Percentiles rank a stretch among this genome's conserved stretches.
Conservation (phyloP, 257 asterid species). For the Catharanthus roseus region DNA sequence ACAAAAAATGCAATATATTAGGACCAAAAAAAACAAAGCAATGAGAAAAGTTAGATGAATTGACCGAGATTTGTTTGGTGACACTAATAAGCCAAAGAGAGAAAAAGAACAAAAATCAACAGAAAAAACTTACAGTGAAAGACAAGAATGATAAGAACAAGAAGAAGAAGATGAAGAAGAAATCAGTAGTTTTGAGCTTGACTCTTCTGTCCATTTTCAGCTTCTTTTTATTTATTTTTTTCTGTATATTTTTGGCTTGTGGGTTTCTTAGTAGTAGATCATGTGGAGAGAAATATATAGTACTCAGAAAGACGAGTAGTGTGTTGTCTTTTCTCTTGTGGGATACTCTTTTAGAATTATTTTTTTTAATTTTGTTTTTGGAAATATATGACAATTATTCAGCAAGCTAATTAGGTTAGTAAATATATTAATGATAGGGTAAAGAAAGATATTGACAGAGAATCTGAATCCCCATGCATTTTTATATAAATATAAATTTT, state of each 20-base stretch:
- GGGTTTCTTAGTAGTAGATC: slow-evolving; percentile 9
- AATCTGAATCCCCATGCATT: slow-evolving; percentile 16
- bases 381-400: background rate
- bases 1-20: too few species aligned
- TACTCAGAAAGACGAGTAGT: background rate
- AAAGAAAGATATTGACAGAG: slow-evolving; percentile 13
- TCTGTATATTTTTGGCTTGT: slow-evolving; percentile 7
- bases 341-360: background rate
- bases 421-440: background rate
- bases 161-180: slow-evolving; percentile 30
- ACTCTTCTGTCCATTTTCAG: slow-evolving; percentile 42
- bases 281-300: slow-evolving; percentile 11
- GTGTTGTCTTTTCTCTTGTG: background rate
- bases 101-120: slow-evolving; percentile 6
- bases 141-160: slow-evolving; percentile 41
- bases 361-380: background rate
- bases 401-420: background rate
- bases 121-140: slow-evolving; percentile 35
- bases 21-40: slow-evolving; percentile 1
- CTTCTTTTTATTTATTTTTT: slow-evolving; percentile 23
- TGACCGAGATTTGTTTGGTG: background rate
- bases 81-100: slow-evolving; percentile 19
- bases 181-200: slow-evolving; percentile 26
- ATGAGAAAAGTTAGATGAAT: slow-evolving; percentile 20
- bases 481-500: background rate